phyloP scores from a whole-genome alignment of 148 eudicot genomes.

The Chenopodium formosanum region DNA sequence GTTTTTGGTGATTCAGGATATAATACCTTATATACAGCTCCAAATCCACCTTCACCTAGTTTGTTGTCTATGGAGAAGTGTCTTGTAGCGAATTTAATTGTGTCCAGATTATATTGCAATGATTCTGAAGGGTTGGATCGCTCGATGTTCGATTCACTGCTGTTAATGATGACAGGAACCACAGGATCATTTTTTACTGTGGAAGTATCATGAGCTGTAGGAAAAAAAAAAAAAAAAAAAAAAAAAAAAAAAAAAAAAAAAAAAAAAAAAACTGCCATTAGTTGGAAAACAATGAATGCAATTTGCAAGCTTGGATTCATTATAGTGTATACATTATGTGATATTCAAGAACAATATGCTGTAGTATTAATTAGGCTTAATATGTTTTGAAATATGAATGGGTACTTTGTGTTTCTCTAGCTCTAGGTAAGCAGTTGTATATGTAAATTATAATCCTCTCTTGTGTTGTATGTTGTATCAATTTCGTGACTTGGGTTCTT shows the following conservation, averaged over 20 bases:
- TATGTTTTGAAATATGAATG: background rate
- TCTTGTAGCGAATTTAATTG: conserved; percentile 17
- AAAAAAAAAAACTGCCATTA: background rate
- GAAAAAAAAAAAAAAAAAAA: no score
- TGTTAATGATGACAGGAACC: background rate
- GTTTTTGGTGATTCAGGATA: background rate
- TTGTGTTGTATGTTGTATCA: no score
- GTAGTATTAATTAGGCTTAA: no score
- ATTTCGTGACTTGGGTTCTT: no score
- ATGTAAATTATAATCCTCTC: no score
- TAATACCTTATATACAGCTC: conserved; percentile 26
- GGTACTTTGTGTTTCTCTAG: background rate
- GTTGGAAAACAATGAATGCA: background rate
- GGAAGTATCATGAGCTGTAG: background rate
- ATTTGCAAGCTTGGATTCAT: background rate
- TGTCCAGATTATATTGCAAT: background rate
- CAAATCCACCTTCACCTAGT: conserved; percentile 33
- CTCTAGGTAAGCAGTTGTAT: background rate
- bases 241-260: no score
- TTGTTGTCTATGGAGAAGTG: conserved; percentile 17
- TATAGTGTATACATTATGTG: background rate
- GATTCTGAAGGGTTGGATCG: background rate
- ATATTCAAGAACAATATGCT: background rate
- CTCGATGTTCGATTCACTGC: background rate
- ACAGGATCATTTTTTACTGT: background rate